Evolutionary conservation across 1,139 yeast species (phyloP).

Genomic region (Martiniozyma asiatica): DNA sequence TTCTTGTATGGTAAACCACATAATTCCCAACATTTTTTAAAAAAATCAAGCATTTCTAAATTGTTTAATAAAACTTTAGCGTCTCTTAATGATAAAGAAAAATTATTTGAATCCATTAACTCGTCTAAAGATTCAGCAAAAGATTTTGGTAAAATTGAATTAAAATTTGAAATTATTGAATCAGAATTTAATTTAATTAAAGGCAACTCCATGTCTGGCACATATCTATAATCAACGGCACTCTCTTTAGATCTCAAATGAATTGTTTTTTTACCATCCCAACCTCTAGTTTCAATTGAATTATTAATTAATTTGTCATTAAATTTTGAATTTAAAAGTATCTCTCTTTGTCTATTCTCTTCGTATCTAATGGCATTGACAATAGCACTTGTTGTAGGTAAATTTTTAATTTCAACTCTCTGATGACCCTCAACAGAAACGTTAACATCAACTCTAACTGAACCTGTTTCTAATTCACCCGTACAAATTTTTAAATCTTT

Average conservation of each 20-base stretch:
- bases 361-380: slow-evolving; percentile 68
- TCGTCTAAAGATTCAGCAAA: slow-evolving; percentile 51
- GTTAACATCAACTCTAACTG: slow-evolving; percentile 91
- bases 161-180: slow-evolving; percentile 29
- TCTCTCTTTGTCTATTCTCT: slow-evolving; percentile 46
- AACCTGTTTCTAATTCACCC: slow-evolving; percentile 89
- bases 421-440: slow-evolving; percentile 61
- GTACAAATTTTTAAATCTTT: slow-evolving; percentile 62
- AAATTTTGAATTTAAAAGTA: slow-evolving; percentile 1
- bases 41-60: slow-evolving; percentile 30
- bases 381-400: slow-evolving; percentile 77
- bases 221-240: slow-evolving; percentile 77
- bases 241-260: slow-evolving; percentile 67
- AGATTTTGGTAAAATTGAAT: slow-evolving; percentile 37
- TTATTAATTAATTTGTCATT: slow-evolving; percentile 6
- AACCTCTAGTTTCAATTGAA: slow-evolving; percentile 69
- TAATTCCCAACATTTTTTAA: slow-evolving; percentile 41
- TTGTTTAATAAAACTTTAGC: slow-evolving; percentile 50
- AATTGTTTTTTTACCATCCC: slow-evolving; percentile 68
- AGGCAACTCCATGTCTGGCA: slow-evolving; percentile 90
- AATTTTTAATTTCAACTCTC: slow-evolving; percentile 79
- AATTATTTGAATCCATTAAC: slow-evolving; percentile 37
- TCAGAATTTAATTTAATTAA: slow-evolving; percentile 34
- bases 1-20: slow-evolving; percentile 22
- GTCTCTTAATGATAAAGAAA: slow-evolving; percentile 54